A percentile compares a stretch with the other conserved stretches of the same genome.
phyloP scores from a whole-genome alignment of 495 filamentous ascomycete species.

The Xylaria venustula region DNA sequence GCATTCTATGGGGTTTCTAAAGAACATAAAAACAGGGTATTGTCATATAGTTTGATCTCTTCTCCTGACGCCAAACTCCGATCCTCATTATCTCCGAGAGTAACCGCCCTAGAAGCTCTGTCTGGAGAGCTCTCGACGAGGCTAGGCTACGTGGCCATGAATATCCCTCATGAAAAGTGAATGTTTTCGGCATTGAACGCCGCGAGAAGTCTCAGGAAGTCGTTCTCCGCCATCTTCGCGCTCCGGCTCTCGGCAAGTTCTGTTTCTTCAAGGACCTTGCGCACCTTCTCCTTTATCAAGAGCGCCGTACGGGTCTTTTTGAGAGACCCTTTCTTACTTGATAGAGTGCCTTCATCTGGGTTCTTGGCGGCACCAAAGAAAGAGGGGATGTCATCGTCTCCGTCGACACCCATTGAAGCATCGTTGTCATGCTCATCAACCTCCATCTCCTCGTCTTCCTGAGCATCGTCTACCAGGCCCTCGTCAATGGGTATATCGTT shows the following conservation, averaged over 20 bases:
- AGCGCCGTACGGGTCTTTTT: conserved; percentile 74
- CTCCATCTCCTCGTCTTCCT: conserved; percentile 53
- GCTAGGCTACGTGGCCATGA: not conserved
- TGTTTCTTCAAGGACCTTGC: conserved; percentile 77
- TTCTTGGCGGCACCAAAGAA: conserved; percentile 71
- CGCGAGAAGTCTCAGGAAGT: conserved; percentile 65
- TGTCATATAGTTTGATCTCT: not conserved
- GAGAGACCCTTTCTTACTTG: conserved; percentile 57
- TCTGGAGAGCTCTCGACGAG: not conserved
- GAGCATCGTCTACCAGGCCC: conserved; percentile 48
- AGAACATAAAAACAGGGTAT: conserved; percentile 11
- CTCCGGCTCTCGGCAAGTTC: conserved; percentile 76
- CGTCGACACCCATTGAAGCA: conserved; percentile 51
- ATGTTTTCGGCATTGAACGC: conserved; percentile 86
- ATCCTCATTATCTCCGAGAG: conserved; percentile 6
- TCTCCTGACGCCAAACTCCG: conserved; percentile 19
- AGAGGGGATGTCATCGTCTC: conserved; percentile 58
- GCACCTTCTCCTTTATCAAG: conserved; percentile 77
- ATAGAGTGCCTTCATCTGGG: conserved; percentile 36
- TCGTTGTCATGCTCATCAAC: conserved; percentile 45
- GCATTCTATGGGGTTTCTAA: too few relatives aligned
- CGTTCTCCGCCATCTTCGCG: conserved; percentile 83
- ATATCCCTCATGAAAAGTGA: conserved; percentile 70
- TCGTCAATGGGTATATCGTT: conserved; percentile 79
- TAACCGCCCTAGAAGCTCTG: conserved; percentile 10